Conservation (phyloP, 2,329 filamentous ascomycete genomes). For the Exophiala lecanii-corni region DNA sequence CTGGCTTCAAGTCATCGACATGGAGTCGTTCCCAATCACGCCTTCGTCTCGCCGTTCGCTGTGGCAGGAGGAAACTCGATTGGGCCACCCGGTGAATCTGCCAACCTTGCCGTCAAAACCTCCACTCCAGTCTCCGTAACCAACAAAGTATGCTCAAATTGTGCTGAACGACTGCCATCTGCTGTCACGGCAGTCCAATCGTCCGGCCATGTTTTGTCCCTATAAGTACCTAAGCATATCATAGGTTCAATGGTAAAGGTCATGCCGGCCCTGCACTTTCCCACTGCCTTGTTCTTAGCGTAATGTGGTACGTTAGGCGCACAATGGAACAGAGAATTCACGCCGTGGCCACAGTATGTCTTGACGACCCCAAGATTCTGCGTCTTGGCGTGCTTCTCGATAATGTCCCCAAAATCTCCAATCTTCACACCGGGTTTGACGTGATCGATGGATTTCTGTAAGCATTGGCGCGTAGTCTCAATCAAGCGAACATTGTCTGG, state of each 20-base stretch:
- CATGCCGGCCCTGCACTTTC: conserved; percentile 91
- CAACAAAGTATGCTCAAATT: conserved; percentile 87
- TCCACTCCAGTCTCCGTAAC: conserved; percentile 81
- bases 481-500: conserved; percentile 85
- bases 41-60: conserved; percentile 10
- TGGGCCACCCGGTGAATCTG: conserved; percentile 71
- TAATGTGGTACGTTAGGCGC: conserved; percentile 95
- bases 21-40: no score
- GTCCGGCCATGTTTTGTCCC: conserved; percentile 95
- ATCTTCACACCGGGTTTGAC: conserved; percentile 93
- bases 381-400: conserved; percentile 89
- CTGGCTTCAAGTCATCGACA: no score
- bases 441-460: conserved; percentile 84
- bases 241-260: conserved; percentile 99
- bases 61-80: conserved; percentile 38
- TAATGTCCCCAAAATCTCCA: conserved; percentile 87
- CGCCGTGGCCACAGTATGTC: conserved; percentile 93
- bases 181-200: conserved; percentile 96
- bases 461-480: conserved; percentile 80
- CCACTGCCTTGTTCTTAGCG: conserved; percentile 95
- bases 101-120: conserved; percentile 68
- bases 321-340: conserved; percentile 90
- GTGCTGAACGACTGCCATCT: conserved; percentile 84
- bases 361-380: conserved; percentile 85
- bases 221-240: conserved; percentile 87